Evolutionary conservation across 164 flowering plant genomes (phyloP), one percentile per base, ranked within the genome.

Genomic region (Nymphaea thermarum): DNA sequence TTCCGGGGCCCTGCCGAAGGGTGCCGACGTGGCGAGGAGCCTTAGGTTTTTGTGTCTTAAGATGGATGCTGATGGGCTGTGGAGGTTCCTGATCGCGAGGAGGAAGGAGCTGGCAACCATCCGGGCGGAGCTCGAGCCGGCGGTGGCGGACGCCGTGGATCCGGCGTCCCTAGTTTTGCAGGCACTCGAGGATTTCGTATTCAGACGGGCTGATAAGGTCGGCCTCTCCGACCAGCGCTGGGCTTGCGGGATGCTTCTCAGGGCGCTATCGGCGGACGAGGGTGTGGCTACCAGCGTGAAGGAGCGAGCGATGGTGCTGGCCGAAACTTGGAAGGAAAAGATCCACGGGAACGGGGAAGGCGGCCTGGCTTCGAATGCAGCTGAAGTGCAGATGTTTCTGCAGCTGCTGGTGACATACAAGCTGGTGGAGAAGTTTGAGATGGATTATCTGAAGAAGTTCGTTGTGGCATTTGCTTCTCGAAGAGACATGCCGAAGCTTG

Each of bases 401-500:
- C 83, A 82, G 44, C 51, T 84, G 63, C 83, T 84, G 47, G 70
- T 71, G n/a, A 81, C 80, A 61, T 85, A 82, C 51, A 79, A 82
- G 45, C 74, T 87, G 67, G 71, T 44, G 44, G 68, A 70, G 7
- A 80, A 62, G 73, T 79, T 85, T 62, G 84, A 80, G 15, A 82
- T 77, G 62, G 84, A 80, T 65, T 80, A 71, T n/a, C 42, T 83
- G 69, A 82, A 65, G 75, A 81, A 83, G 43, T 65, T 84, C 76
- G 81, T 85, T 61, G 4, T 82, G 69, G 79, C 69, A 65, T 80
- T 68, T 72, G 77, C 86, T 0, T 51, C 80, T 0, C 77, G 85
- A 74, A 81, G 81, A 71, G 93, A 84, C 51, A 80, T 84, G 83
- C 86, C 88, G 0, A 87, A 83, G 81, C 75, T 85, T 65, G 88